These are phyloP conservation scores for Talaromyces atroroseus DNA, from an alignment of 2,329 filamentous ascomycete genomes.

Conservation along the genomic window DNA sequence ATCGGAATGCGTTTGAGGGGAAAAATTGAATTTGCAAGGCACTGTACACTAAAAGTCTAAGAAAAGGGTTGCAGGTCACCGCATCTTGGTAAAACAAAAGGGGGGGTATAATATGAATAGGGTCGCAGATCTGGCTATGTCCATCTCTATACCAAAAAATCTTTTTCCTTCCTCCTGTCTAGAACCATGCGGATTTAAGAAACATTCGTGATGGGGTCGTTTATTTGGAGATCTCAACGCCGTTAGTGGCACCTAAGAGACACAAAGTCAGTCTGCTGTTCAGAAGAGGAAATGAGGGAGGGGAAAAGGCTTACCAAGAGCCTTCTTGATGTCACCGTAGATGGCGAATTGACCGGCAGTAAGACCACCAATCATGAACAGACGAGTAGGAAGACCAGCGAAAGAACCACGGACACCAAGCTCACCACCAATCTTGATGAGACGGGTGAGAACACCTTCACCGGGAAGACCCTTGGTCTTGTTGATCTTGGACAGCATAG, in stretches of 20 bases:
- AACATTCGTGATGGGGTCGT: constrained; percentile 7
- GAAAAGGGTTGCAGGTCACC: neutral
- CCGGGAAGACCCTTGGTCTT: constrained; percentile 84
- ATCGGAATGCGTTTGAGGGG: neutral
- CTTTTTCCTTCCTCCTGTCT: neutral
- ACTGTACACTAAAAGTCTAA: neutral
- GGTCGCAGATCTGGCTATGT: neutral
- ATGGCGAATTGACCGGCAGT: constrained; percentile 83
- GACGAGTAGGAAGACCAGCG: constrained; percentile 73
- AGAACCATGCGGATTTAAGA: neutral
- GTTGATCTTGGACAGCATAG: constrained; percentile 95
- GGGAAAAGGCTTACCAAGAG: constrained; percentile 25
- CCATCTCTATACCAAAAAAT: neutral
- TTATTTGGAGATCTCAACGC: constrained; percentile 62
- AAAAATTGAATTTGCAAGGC: neutral
- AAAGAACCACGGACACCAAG: constrained; percentile 74
- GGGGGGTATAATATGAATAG: neutral
- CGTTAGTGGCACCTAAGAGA: constrained; percentile 64
- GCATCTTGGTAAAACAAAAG: neutral
- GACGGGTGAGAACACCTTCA: constrained; percentile 72
- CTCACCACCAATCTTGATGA: constrained; percentile 85
- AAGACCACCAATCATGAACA: constrained; percentile 69
- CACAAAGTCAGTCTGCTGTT: constrained; percentile 32
- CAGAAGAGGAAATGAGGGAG: neutral
- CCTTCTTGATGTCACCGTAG: constrained; percentile 51